Evolutionary conservation across 495 filamentous ascomycete genomes (phyloP).

Genomic region (Aspergillus coremiiformis): DNA sequence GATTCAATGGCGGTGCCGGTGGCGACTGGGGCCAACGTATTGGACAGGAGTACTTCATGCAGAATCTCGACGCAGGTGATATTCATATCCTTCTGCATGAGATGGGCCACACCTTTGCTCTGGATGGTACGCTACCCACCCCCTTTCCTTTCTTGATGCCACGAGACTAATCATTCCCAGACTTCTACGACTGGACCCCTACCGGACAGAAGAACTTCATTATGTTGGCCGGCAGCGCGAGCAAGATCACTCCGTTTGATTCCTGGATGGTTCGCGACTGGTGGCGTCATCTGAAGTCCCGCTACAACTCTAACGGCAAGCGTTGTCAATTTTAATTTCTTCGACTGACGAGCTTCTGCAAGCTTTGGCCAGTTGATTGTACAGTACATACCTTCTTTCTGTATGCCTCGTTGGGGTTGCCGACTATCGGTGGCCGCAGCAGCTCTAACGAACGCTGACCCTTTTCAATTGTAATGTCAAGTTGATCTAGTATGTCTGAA

Average conservation of each 20-base stretch:
- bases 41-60: constrained; percentile 11
- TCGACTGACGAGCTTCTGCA: too few relatives aligned
- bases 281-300: constrained; percentile 14
- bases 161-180: background rate
- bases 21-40: constrained; percentile 18
- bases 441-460: too few relatives aligned
- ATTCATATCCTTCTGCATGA: constrained; percentile 15
- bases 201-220: constrained; percentile 13
- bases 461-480: too few relatives aligned
- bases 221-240: constrained; percentile 13
- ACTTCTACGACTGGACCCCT: constrained; percentile 17
- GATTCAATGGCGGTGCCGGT: constrained; percentile 13
- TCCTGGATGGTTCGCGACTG: constrained; percentile 15
- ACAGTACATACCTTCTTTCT: too few relatives aligned
- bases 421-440: too few relatives aligned
- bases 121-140: constrained; percentile 12
- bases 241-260: constrained; percentile 15
- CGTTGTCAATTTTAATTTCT: too few relatives aligned
- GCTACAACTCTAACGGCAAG: too few relatives aligned
- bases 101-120: constrained; percentile 14
- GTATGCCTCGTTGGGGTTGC: too few relatives aligned
- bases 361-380: too few relatives aligned
- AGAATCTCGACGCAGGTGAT: constrained; percentile 6
- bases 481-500: too few relatives aligned
- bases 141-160: background rate